phyloP scores from a whole-genome alignment of 768 basidiomycete species.

The Postia placenta region DNA sequence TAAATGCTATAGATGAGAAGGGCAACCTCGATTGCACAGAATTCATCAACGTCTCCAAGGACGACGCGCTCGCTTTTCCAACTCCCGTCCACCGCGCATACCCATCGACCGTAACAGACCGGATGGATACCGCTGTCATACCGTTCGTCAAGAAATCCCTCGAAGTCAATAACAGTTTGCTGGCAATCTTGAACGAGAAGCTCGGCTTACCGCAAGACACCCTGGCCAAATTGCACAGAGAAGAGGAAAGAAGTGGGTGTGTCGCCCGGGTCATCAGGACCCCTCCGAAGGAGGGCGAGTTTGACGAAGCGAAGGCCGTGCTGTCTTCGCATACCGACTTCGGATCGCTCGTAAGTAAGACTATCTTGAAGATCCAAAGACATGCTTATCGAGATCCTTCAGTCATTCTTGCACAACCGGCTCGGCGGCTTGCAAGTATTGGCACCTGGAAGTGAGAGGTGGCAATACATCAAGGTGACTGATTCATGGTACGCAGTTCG shows the following conservation, averaged over 20 bases:
- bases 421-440: conserved; percentile 69
- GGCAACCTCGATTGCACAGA: conserved; percentile 53
- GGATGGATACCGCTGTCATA: conserved; percentile 33
- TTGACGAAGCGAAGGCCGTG: conserved; percentile 16
- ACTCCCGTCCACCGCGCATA: conserved; percentile 48
- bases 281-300: conserved; percentile 14
- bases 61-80: conserved; percentile 62
- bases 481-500: background rate
- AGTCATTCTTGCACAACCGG: conserved; percentile 66
- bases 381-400: background rate
- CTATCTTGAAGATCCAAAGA: background rate
- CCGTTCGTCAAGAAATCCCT: conserved; percentile 31
- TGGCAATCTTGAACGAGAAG: conserved; percentile 25
- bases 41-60: conserved; percentile 63
- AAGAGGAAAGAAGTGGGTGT: conserved; percentile 22
- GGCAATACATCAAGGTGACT: conserved; percentile 61
- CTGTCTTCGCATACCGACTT: conserved; percentile 31
- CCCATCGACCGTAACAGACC: conserved; percentile 42
- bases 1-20: conserved; percentile 53
- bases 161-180: conserved; percentile 28
- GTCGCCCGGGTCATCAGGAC: conserved; percentile 28
- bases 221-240: conserved; percentile 21
- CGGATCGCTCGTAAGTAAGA: conserved; percentile 25
- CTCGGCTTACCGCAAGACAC: conserved; percentile 27
- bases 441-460: conserved; percentile 50